These are phyloP conservation scores for Chlamydomonas sp. DNA, from an alignment of 139 green algal species.

Conservation along the genomic window DNA sequence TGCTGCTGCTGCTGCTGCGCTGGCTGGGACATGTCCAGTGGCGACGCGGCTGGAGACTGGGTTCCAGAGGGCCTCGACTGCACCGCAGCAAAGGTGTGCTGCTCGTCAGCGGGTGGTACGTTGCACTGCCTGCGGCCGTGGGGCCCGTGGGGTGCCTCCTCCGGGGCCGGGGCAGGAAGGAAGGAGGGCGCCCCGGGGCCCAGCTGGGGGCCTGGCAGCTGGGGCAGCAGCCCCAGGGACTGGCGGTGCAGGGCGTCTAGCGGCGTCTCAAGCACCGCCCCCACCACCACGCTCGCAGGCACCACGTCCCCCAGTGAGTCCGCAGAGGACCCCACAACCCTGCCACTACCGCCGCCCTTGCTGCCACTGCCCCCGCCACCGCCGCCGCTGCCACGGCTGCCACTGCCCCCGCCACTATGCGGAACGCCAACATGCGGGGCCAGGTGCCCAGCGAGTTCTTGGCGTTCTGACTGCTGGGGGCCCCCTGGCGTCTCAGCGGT, in stretches of 20 bases:
- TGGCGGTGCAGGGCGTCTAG: no score
- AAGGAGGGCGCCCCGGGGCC: background rate
- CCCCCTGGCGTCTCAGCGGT: background rate
- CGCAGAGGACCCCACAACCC: background rate
- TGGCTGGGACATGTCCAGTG: no score
- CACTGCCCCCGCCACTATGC: background rate
- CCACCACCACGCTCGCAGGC: constrained; percentile 4
- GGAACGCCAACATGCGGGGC: background rate
- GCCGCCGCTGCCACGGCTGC: background rate
- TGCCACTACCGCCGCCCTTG: background rate
- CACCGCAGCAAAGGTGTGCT: no score
- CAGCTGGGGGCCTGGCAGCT: background rate
- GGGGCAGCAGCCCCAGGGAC: background rate
- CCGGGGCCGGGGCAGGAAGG: background rate
- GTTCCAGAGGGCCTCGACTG: no score
- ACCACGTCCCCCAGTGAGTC: background rate
- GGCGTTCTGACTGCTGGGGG: no score
- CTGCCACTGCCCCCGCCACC: background rate
- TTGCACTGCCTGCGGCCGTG: background rate
- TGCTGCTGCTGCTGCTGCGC: no score
- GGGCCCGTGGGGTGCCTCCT: background rate
- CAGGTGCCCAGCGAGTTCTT: no score
- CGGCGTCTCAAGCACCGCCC: constrained; percentile 10
- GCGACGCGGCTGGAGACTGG: no score
- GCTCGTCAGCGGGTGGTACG: no score